Conservation (phyloP, 768 basidiomycete species). For the Gymnopilus junonius region DNA sequence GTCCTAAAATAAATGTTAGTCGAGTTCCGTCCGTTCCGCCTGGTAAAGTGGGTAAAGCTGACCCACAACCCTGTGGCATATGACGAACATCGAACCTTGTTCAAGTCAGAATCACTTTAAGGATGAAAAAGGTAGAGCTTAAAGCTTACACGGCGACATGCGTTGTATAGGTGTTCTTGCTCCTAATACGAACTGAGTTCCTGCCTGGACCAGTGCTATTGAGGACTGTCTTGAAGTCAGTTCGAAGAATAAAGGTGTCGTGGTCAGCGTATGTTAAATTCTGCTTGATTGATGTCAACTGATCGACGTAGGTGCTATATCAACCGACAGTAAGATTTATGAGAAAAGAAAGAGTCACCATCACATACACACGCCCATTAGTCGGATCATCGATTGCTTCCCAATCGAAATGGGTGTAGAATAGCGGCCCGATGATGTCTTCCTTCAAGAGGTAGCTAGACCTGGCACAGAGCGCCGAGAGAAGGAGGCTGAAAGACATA, state of each 20-base stretch:
- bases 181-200: constrained; percentile 54
- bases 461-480: no score
- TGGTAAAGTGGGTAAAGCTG: constrained; percentile 3
- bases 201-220: constrained; percentile 48
- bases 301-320: constrained; percentile 42
- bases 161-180: constrained; percentile 52
- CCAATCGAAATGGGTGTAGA: constrained; percentile 12
- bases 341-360: no score
- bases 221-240: constrained; percentile 46
- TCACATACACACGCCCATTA: constrained; percentile 60
- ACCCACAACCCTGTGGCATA: constrained; percentile 64
- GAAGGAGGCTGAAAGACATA: no score
- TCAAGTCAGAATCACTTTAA: constrained; percentile 10
- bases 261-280: constrained; percentile 51
- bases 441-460: no score
- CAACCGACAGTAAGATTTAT: neutral
- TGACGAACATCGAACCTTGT: constrained; percentile 46
- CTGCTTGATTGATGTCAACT: constrained; percentile 37
- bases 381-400: constrained; percentile 60
- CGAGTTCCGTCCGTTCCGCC: no score
- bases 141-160: constrained; percentile 57
- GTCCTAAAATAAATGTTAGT: constrained; percentile 27
- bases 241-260: constrained; percentile 49
- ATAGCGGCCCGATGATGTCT: no score
- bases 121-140: constrained; percentile 9